These are phyloP conservation scores for Xylaria sp. DNA, from an alignment of 2,329 filamentous ascomycete species.

Conservation along the genomic window DNA sequence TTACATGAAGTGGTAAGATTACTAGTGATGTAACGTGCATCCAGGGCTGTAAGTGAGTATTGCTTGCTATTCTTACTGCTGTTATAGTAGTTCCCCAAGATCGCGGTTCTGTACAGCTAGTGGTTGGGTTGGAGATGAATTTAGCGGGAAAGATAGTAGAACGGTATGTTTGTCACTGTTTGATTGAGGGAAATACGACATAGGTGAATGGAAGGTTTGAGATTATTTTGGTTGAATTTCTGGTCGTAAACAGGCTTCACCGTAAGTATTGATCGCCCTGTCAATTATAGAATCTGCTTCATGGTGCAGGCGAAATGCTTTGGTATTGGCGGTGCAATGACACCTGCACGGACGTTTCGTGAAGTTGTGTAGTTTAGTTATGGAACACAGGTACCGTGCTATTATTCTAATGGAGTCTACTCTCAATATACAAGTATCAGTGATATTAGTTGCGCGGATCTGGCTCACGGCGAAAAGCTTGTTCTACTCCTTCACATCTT, in stretches of 20 bases:
- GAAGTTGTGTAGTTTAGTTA: no score
- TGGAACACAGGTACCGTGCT: no score
- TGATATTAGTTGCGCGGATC: not conserved
- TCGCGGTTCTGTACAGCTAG: no score
- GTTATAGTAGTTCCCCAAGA: not conserved
- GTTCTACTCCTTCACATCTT: not conserved
- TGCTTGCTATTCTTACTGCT: not conserved
- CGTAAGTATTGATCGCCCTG: no score
- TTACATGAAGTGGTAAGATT: not conserved
- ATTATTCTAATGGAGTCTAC: no score
- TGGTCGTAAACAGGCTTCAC: not conserved
- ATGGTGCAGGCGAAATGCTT: no score
- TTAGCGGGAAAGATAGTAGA: not conserved
- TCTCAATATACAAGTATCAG: not conserved
- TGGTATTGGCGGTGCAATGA: no score
- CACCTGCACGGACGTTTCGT: no score
- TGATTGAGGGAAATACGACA: not conserved
- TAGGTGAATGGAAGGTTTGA: not conserved
- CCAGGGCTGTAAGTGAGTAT: not conserved
- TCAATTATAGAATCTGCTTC: no score
- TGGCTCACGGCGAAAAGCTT: not conserved
- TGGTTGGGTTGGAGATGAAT: not conserved
- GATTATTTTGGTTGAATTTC: not conserved
- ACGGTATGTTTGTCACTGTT: no score
- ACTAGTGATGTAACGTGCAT: slow-evolving; percentile 9